Base-by-base conservation (phyloP, 371 early-diverging fungal species). In the Sporodiniella umbellata region DNA sequence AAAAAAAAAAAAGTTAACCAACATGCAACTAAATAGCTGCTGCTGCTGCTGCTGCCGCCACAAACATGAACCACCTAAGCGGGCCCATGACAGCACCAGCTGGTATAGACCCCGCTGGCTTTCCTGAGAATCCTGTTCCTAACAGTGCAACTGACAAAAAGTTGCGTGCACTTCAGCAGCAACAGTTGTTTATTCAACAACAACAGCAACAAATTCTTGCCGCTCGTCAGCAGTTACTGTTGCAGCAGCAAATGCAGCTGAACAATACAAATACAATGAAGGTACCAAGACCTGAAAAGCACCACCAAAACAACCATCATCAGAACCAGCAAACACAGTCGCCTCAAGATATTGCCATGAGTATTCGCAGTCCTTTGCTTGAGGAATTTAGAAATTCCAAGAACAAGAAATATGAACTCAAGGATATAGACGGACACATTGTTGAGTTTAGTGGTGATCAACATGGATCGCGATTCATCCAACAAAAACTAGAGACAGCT, bases 401-500 rank as follows among this genome's bases (percentile, higher is more conserved):
- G 80, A 90, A 78, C 66, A 88, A 87, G 62, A 95, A 93, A 66
- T 94, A 88, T 63, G 96, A 98, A 66, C 78, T 98, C 33, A 80
- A 83, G 82, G 99, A 98, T 62, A 93, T 98, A 73, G 81, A 81
- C 33, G 92, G 89, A n/a, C 84, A 88, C 67, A 88, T 96, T 62
- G 96, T 95, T 17, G 98, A 96, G 64, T 97, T 99, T 52, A 92
- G 95, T 59, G 94, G 96, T 51, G 99, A 99, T 76, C 99, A 99
- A 68, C 98, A 99, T 58, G 99, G 99, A 0, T 96, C 97, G 28
- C 84, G 99, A 26, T 98, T 99, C 60, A 99, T 99, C 64, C 99
- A 99, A 75, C 99, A 98, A 63, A 96, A 94, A 62, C 79, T 99
- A 7, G 99, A 99, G 64, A 85, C 87, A 0, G 95, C 95, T 10